Evolutionary conservation across 1,284 basidiomycete species (phyloP).

Genomic region (Bjerkandera adusta): DNA sequence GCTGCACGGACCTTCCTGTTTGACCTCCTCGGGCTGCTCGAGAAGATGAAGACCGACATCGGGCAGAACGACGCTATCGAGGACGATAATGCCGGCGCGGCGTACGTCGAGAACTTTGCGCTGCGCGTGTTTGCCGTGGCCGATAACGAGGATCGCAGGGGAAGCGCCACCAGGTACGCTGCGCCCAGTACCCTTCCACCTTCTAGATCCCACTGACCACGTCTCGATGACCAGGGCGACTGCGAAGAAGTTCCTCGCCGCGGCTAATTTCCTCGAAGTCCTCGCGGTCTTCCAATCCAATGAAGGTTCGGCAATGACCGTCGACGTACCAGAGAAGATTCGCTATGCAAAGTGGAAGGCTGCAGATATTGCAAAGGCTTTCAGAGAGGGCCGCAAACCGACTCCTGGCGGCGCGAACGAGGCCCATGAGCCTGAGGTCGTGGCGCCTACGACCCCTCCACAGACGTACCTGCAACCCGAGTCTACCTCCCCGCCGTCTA

Average conservation of each 20-base stretch:
- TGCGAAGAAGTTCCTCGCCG: conserved; percentile 86
- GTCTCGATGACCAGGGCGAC: conserved; percentile 62
- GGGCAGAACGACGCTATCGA: conserved; percentile 81
- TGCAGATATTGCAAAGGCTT: conserved; percentile 83
- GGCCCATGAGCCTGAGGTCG: conserved; percentile 10
- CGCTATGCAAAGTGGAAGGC: conserved; percentile 94
- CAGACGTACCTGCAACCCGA: conserved; percentile 17
- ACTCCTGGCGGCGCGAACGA: conserved; percentile 52
- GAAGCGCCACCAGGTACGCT: conserved; percentile 68
- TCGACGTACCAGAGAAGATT: conserved; percentile 56
- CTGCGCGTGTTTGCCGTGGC: conserved; percentile 84
- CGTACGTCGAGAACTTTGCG: conserved; percentile 95
- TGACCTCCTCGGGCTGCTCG: conserved; percentile 75
- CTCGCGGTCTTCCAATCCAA: conserved; percentile 69
- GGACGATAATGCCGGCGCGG: conserved; percentile 78
- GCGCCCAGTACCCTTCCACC: too few relatives aligned
- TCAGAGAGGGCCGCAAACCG: conserved; percentile 82
- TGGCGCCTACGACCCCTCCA: too few relatives aligned
- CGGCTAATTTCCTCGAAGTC: conserved; percentile 84
- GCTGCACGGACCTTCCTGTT: conserved; percentile 72
- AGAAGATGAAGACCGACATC: conserved; percentile 77
- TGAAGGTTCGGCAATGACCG: conserved; percentile 22
- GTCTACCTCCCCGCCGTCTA: conserved; percentile 16
- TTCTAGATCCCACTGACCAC: not conserved
- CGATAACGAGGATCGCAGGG: conserved; percentile 88